Evolutionary conservation across 139 green algal species (phyloP).

Genomic region (Deuterostichococcus epilithicus): DNA sequence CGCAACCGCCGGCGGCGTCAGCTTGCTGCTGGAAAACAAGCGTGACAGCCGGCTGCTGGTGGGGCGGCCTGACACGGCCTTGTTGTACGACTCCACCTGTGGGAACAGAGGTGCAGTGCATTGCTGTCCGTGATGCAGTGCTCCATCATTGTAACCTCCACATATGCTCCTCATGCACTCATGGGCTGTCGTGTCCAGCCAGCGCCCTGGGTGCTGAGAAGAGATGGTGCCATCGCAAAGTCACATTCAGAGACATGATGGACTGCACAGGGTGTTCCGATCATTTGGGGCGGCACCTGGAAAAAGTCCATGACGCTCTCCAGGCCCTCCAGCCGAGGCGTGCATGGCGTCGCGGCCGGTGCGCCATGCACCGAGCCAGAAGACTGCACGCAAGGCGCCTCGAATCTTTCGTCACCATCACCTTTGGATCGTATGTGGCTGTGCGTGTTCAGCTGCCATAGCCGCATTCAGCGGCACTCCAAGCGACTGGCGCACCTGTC

Average conservation of each 20-base stretch:
- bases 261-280: not conserved
- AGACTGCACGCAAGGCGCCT: conserved; percentile 49
- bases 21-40: conserved; percentile 39
- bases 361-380: conserved; percentile 48
- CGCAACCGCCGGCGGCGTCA: conserved; percentile 11
- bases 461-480: not conserved
- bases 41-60: conserved; percentile 45
- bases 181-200: not conserved
- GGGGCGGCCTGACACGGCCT: conserved; percentile 28
- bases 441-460: too few relatives aligned
- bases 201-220: too few relatives aligned
- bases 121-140: not conserved
- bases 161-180: not conserved
- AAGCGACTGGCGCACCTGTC: not conserved
- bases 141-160: not conserved
- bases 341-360: conserved; percentile 46
- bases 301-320: conserved; percentile 20
- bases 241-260: not conserved
- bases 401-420: too few relatives aligned
- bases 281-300: conserved; percentile 13
- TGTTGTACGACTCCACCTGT: conserved; percentile 74
- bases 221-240: too few relatives aligned
- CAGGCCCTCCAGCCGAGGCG: conserved; percentile 30
- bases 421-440: too few relatives aligned
- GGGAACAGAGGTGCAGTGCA: not conserved